Conservation (phyloP, 2,329 filamentous ascomycete species). For the Clonostachys byssicola region DNA sequence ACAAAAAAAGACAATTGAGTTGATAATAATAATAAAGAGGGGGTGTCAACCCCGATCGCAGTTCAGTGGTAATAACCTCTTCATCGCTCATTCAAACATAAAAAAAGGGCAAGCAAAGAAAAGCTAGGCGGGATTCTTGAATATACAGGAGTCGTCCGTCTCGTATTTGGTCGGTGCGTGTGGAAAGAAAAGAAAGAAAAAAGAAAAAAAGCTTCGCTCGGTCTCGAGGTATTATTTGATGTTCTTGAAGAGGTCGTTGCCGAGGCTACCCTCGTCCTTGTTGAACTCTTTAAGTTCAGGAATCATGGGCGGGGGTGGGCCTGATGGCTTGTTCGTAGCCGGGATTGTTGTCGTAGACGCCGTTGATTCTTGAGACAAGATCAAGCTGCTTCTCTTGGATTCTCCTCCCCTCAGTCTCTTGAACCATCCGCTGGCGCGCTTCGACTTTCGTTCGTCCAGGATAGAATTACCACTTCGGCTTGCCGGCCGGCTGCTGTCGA, state of each 20-base stretch:
- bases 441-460: conserved; percentile 48
- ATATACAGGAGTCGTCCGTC: not conserved
- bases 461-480: conserved; percentile 46
- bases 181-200: not conserved
- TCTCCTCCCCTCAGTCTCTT: conserved; percentile 41
- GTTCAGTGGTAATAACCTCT: not conserved
- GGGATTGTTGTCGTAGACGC: conserved; percentile 11
- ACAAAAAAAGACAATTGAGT: no score
- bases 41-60: no score
- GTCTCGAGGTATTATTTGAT: conserved; percentile 40
- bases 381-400: conserved; percentile 33
- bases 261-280: conserved; percentile 40
- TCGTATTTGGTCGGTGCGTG: not conserved
- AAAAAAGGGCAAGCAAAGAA: not conserved
- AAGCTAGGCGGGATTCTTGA: not conserved
- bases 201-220: not conserved
- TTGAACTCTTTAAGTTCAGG: conserved; percentile 51
- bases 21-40: no score
- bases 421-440: conserved; percentile 56
- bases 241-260: conserved; percentile 51
- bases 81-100: not conserved
- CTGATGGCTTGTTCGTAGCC: conserved; percentile 23
- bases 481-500: conserved; percentile 33
- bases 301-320: conserved; percentile 57
- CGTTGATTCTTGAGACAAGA: conserved; percentile 27